Evolutionary conservation across 2,329 filamentous ascomycete species (phyloP).

Genomic region (Cercospora sp.): DNA sequence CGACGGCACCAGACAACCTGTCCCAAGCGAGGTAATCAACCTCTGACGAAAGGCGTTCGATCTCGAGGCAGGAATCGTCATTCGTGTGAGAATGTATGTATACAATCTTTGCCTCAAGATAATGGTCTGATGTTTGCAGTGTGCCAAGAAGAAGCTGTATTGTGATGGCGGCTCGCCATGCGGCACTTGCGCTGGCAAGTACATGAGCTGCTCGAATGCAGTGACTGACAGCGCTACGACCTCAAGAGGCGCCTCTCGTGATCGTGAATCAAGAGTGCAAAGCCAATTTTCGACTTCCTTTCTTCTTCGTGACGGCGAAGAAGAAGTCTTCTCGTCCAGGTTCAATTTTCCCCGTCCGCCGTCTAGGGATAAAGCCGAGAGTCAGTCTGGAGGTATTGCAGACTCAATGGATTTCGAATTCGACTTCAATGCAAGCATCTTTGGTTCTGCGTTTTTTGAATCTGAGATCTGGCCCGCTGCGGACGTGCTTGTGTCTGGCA

Average conservation of each 20-base stretch:
- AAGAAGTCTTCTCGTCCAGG: conserved; percentile 15
- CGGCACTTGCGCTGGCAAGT: conserved; percentile 3
- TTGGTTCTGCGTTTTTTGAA: conserved; percentile 9
- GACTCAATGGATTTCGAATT: conserved; percentile 6
- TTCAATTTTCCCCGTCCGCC: conserved; percentile 18
- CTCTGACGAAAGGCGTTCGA: neutral
- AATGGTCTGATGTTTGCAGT: neutral
- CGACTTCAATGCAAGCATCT: conserved; percentile 12
- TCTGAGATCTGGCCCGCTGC: conserved; percentile 11
- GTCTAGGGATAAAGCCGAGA: neutral
- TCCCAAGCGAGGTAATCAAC: conserved; percentile 3
- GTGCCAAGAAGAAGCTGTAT: conserved; percentile 14
- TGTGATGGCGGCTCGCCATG: conserved; percentile 16
- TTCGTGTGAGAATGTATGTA: conserved; percentile 8
- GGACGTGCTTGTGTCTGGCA: neutral
- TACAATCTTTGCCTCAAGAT: neutral
- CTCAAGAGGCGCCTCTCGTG: neutral
- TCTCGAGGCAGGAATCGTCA: conserved; percentile 10
- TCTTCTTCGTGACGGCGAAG: conserved; percentile 13
- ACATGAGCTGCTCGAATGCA: neutral
- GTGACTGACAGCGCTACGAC: neutral
- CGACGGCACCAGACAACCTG: conserved; percentile 7
- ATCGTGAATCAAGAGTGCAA: neutral
- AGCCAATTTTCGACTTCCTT: conserved; percentile 6
- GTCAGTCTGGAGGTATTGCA: neutral